Conservation (phyloP, 805 yeast species). For the Zygoascus flipseniorum region DNA sequence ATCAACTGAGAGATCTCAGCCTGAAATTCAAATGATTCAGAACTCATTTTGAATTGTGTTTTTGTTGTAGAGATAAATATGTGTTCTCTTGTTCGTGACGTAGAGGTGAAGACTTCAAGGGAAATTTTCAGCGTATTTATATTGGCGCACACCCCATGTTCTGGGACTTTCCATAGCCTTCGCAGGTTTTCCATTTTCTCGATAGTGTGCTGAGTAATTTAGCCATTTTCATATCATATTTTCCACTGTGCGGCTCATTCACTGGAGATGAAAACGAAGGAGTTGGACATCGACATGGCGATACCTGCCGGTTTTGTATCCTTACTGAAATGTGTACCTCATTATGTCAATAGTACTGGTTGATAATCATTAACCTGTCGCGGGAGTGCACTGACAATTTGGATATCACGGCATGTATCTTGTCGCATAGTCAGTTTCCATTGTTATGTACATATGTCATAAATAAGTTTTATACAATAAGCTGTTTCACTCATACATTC, state of each 20-base stretch:
- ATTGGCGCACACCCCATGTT: not conserved
- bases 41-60: slow-evolving; percentile 23
- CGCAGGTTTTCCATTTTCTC: not conserved
- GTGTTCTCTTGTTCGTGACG: not conserved
- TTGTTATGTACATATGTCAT: not conserved
- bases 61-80: not conserved
- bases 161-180: not conserved
- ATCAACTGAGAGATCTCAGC: slow-evolving; percentile 99
- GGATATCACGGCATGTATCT: too few relatives aligned
- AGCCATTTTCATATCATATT: too few relatives aligned
- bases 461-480: not conserved
- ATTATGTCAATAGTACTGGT: too few relatives aligned
- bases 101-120: not conserved
- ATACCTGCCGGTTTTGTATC: too few relatives aligned
- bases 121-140: not conserved
- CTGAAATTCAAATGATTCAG: slow-evolving; percentile 67
- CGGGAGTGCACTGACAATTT: too few relatives aligned
- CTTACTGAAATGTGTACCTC: too few relatives aligned
- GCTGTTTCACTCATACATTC: not conserved
- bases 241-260: too few relatives aligned
- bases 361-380: too few relatives aligned
- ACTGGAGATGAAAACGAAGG: too few relatives aligned
- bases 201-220: too few relatives aligned
- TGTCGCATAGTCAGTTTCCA: too few relatives aligned
- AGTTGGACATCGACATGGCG: too few relatives aligned